Percentiles rank a stretch among this genome's conserved stretches.
These are phyloP conservation scores for Phaffia australis DNA, from an alignment of 768 basidiomycete genomes.

Conservation along the genomic window DNA sequence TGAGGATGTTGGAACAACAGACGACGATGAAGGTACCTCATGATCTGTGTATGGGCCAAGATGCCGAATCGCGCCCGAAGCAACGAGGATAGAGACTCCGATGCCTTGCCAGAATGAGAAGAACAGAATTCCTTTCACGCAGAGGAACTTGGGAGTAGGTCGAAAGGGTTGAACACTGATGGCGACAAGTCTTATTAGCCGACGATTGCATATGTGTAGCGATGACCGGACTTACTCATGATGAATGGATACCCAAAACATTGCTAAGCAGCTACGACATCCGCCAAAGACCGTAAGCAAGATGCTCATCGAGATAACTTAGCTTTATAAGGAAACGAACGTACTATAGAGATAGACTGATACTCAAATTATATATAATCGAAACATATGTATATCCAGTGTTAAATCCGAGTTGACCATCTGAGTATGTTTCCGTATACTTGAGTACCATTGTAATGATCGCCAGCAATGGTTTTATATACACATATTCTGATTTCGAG, in stretches of 20 bases:
- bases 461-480: conserved; percentile 85
- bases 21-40: conserved; percentile 39
- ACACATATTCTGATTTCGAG: conserved; percentile 69
- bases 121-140: conserved; percentile 95
- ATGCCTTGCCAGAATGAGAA: conserved; percentile 98
- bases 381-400: conserved; percentile 89
- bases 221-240: conserved; percentile 44
- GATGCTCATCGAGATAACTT: neutral
- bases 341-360: conserved; percentile 47
- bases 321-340: conserved; percentile 34
- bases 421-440: conserved; percentile 71
- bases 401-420: conserved; percentile 70
- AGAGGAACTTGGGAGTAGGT: conserved; percentile 92
- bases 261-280: conserved; percentile 59
- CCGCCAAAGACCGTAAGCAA: neutral
- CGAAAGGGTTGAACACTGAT: conserved; percentile 37
- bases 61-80: conserved; percentile 58
- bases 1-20: neutral
- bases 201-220: neutral
- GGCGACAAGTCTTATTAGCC: neutral
- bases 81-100: conserved; percentile 74
- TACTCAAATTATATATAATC: conserved; percentile 48
- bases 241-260: conserved; percentile 91
- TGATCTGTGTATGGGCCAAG: conserved; percentile 79
- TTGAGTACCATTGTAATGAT: conserved; percentile 75